Percentiles rank a stretch among this genome's conserved stretches.
Evolutionary conservation across 257 asterid genomes (phyloP).

Genomic region (Penstemon barbatus): DNA sequence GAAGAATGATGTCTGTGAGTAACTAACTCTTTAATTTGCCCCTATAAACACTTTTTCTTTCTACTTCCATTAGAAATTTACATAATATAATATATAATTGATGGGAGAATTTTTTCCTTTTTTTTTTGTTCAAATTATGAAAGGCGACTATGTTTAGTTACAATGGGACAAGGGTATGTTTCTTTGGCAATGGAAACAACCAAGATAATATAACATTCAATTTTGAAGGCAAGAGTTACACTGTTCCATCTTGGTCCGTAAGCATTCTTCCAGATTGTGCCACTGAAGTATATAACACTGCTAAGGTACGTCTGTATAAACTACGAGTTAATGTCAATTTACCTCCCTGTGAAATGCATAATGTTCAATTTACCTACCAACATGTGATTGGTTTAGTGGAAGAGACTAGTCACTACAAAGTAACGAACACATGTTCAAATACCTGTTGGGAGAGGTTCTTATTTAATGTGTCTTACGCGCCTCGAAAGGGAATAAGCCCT

Average conservation of each 20-base stretch:
- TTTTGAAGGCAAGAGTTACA: constrained; percentile 39
- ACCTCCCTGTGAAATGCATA: too few relatives aligned
- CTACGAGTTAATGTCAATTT: too few relatives aligned
- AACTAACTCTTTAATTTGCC: neutral
- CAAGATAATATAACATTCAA: constrained; percentile 18
- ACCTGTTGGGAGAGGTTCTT: too few relatives aligned
- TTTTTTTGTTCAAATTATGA: neutral
- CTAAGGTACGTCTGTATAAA: constrained; percentile 20
- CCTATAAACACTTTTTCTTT: neutral
- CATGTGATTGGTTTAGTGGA: too few relatives aligned
- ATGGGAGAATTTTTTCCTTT: neutral
- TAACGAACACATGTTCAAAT: too few relatives aligned
- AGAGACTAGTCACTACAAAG: too few relatives aligned
- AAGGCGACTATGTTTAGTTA: constrained; percentile 35
- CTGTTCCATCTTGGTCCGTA: constrained; percentile 49
- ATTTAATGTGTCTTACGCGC: too few relatives aligned
- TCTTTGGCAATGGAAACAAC: constrained; percentile 42
- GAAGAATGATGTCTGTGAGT: constrained; percentile 31
- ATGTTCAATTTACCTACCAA: too few relatives aligned
- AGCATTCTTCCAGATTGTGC: constrained; percentile 47
- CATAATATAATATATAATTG: neutral
- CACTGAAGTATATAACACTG: constrained; percentile 44
- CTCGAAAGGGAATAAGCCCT: too few relatives aligned
- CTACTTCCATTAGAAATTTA: neutral
- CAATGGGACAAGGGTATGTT: constrained; percentile 39